Evolutionary conservation across 768 basidiomycete genomes (phyloP), one percentile per base, ranked within the genome.

Genomic region (Hypsizygus marmoreus): DNA sequence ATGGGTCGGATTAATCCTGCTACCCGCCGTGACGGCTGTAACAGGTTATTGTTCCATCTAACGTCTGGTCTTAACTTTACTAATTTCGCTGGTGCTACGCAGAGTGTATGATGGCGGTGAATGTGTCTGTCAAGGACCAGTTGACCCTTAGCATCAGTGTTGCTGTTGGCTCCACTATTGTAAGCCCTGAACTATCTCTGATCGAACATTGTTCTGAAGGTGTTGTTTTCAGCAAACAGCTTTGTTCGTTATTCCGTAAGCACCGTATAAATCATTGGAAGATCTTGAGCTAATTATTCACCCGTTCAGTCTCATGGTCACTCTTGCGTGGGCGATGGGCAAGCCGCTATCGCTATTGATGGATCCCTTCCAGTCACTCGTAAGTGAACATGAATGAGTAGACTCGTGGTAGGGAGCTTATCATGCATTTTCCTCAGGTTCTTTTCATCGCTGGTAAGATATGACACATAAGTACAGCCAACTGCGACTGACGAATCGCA

Each of bases 81-180:
- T 28, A 14, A 23, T 33, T 10, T 35, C 16, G 23, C 35, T 22
- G n/a, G n/a, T n/a, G n/a, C 54, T 51, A 43, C 6, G 26, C 64
- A 80, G 94, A 97, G 67, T 92, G 91, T 53, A 81, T 93, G 44
- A 95, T 89, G 5, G 91, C 92, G 9, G 79, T 97, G 50, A 91
- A 85, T 28, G 89, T 91, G n/a, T 91, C 93, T 0, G 86, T 90
- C 20, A 95, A 95, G 66, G 82, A 86, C 65, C 92, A 95, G 63
- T 70, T 97, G 16, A 89, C 89, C 34, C 76, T 97, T 5, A 90
- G 88, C 58, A 72, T 97, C 44, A 85, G 88, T 19, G 90, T 95
- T 16, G 91, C 94, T n/a, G 88, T 92, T 13, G 89, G 92, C 35
- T 87, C 86, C 2, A 86, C 85, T 52, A 85, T 90, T 26, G 87